Percentiles rank a stretch among this genome's conserved stretches.
These are phyloP conservation scores for Mycena sp. DNA, from an alignment of 1,284 basidiomycete species.

Conservation along the genomic window DNA sequence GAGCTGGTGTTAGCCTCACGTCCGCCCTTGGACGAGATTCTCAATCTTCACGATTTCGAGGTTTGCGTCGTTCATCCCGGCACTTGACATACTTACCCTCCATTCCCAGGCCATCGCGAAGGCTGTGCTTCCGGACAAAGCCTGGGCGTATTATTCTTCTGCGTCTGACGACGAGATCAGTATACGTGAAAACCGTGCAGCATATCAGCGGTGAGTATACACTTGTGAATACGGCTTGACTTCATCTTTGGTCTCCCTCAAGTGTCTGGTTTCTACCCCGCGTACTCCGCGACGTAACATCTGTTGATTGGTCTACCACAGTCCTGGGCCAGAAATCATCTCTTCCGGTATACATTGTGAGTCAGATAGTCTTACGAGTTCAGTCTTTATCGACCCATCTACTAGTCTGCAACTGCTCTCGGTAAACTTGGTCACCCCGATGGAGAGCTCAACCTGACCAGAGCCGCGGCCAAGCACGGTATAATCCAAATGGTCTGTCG, in stretches of 20 bases:
- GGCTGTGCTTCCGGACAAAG: constrained; percentile 77
- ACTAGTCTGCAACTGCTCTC: constrained; percentile 75
- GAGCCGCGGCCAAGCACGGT: constrained; percentile 81
- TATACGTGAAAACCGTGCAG: constrained; percentile 86
- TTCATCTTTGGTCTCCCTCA: not conserved
- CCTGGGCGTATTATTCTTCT: constrained; percentile 91
- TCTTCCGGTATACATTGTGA: constrained; percentile 82
- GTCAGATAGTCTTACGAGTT: constrained; percentile 44
- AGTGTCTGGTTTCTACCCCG: constrained; percentile 94
- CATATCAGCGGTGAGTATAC: constrained; percentile 75
- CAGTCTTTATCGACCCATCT: constrained; percentile 11
- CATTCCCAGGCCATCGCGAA: constrained; percentile 70
- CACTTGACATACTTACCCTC: constrained; percentile 3
- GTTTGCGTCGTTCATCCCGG: constrained; percentile 43
- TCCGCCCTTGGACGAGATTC: constrained; percentile 79
- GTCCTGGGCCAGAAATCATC: constrained; percentile 78
- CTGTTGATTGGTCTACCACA: constrained; percentile 81
- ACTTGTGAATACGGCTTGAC: not conserved
- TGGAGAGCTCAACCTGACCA: constrained; percentile 90
- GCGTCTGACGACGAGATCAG: constrained; percentile 87
- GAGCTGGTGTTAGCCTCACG: constrained; percentile 60
- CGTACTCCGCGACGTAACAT: constrained; percentile 84
- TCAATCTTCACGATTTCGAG: constrained; percentile 94
- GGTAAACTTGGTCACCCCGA: constrained; percentile 96
- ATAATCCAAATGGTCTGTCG: constrained; percentile 87